A percentile compares a stretch with the other conserved stretches of the same genome.
Evolutionary conservation across 208 protist species (phyloP).

Genomic region (Kentomonas sorsogonicus): DNA sequence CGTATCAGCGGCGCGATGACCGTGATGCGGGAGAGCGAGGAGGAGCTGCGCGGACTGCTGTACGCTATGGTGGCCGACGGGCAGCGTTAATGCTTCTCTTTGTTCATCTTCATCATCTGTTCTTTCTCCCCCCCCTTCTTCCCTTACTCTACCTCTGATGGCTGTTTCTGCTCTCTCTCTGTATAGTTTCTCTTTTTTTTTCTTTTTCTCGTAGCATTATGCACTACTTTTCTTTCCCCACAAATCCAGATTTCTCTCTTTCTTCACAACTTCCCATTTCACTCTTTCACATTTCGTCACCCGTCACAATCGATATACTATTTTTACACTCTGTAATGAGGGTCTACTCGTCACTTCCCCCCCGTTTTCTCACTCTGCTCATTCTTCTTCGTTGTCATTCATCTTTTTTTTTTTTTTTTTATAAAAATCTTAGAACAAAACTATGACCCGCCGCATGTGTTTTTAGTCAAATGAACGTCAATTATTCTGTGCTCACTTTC

Average conservation of each 20-base stretch:
- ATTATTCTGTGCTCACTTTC: slow-evolving; percentile 4
- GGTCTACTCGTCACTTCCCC: too few relatives aligned
- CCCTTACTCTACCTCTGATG: too few relatives aligned
- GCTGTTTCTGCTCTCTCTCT: too few relatives aligned
- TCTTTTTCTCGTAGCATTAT: too few relatives aligned
- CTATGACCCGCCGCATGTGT: neutral
- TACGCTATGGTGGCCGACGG: slow-evolving; percentile 4
- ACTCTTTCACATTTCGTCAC: too few relatives aligned
- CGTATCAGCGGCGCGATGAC: neutral
- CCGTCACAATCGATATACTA: too few relatives aligned
- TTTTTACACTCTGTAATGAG: too few relatives aligned
- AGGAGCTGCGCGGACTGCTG: slow-evolving; percentile 6
- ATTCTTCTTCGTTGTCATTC: slow-evolving; percentile 2
- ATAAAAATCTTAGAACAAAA: neutral
- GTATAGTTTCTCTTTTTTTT: too few relatives aligned
- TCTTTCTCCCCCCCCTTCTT: neutral
- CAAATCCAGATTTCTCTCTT: too few relatives aligned
- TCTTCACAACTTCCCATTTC: too few relatives aligned
- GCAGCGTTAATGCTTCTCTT: slow-evolving; percentile 12
- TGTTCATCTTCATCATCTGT: neutral
- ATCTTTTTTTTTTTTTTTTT: slow-evolving; percentile 14
- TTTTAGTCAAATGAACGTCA: neutral
- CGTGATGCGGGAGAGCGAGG: neutral
- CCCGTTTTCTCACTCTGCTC: slow-evolving; percentile 4
- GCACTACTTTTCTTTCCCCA: too few relatives aligned